Conservation (phyloP, 768 basidiomycete species). For the Trametes villosa region DNA sequence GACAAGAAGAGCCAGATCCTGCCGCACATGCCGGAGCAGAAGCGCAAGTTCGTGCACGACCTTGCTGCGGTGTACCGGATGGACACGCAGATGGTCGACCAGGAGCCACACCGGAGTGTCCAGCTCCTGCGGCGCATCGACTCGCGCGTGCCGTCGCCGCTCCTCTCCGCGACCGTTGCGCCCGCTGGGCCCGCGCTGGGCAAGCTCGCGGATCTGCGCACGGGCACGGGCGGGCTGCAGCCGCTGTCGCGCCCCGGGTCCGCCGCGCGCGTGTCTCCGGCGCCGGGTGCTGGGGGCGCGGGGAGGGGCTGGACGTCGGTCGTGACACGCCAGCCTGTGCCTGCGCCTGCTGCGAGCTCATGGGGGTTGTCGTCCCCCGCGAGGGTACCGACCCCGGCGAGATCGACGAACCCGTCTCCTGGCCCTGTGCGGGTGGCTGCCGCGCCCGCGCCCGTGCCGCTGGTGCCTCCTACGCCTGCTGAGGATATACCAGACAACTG, state of each 20-base stretch:
- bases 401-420: slow-evolving; percentile 19
- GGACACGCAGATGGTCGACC: slow-evolving; percentile 86
- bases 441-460: slow-evolving; percentile 10
- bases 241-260: slow-evolving; percentile 19
- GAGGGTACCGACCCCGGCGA: slow-evolving; percentile 11
- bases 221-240: slow-evolving; percentile 36
- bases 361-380: slow-evolving; percentile 17
- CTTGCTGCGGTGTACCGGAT: slow-evolving; percentile 82
- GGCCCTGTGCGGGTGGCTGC: slow-evolving; percentile 10
- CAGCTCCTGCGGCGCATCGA: slow-evolving; percentile 84
- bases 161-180: slow-evolving; percentile 56
- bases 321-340: slow-evolving; percentile 29
- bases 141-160: slow-evolving; percentile 73
- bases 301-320: slow-evolving; percentile 41
- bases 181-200: slow-evolving; percentile 47
- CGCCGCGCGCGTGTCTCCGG: slow-evolving; percentile 6
- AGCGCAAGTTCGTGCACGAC: slow-evolving; percentile 83
- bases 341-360: slow-evolving; percentile 17
- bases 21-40: slow-evolving; percentile 79
- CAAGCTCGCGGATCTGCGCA: slow-evolving; percentile 61
- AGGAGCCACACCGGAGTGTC: slow-evolving; percentile 87
- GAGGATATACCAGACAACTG: slow-evolving; percentile 54
- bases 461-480: background rate
- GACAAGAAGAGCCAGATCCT: slow-evolving; percentile 71
- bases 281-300: slow-evolving; percentile 2